phyloP scores from a whole-genome alignment of 495 filamentous ascomycete species.

The Corynascus novoguineensis region DNA sequence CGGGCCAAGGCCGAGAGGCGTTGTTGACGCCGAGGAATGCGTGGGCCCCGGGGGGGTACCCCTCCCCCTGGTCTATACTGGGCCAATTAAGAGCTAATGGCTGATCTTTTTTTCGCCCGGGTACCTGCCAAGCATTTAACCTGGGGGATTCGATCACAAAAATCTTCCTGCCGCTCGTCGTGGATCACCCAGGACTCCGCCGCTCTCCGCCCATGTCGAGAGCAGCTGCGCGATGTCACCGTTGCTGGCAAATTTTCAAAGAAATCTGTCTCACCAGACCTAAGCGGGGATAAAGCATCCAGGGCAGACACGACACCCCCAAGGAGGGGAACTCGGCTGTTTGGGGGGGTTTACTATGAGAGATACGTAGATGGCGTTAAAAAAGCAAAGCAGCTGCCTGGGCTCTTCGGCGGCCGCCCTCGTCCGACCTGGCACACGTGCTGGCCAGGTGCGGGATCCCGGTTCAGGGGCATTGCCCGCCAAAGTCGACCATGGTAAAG shows the following conservation, averaged over 20 bases:
- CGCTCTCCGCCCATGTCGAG: constrained; percentile 12
- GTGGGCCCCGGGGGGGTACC: constrained; percentile 13
- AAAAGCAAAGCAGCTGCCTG: background rate
- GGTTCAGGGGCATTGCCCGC: background rate
- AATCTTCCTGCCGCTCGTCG: constrained; percentile 17
- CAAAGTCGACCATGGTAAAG: background rate
- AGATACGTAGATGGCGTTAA: too few species aligned
- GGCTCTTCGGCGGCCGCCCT: background rate
- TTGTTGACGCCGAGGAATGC: background rate
- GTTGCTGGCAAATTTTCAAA: constrained; percentile 1
- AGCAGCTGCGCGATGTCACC: constrained; percentile 26
- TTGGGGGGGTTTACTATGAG: too few species aligned
- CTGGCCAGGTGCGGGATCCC: background rate
- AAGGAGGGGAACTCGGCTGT: background rate
- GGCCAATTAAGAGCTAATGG: constrained; percentile 23
- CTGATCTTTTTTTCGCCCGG: constrained; percentile 11
- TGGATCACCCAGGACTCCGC: constrained; percentile 9
- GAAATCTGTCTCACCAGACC: constrained; percentile 25
- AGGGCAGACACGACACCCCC: background rate
- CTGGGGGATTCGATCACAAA: constrained; percentile 24
- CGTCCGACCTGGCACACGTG: background rate
- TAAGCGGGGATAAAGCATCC: constrained; percentile 5
- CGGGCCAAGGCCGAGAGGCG: background rate
- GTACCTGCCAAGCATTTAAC: constrained; percentile 20
- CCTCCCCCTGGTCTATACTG: constrained; percentile 26